phyloP scores from a whole-genome alignment of 2,329 filamentous ascomycete genomes.

The Hypoxylon sp. region DNA sequence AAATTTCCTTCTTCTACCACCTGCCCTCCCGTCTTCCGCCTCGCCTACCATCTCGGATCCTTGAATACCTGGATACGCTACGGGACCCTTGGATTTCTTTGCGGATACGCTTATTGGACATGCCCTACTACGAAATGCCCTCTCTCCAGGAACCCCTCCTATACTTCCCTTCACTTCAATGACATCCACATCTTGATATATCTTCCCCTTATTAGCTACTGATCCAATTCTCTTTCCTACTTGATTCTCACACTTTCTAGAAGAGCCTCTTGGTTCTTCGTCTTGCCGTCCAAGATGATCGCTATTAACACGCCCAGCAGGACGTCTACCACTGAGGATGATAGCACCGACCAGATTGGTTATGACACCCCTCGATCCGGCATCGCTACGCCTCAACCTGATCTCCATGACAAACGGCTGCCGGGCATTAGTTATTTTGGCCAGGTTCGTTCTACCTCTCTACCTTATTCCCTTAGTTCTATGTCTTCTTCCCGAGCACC shows the following conservation, averaged over 20 bases:
- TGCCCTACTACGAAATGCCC: conserved; percentile 38
- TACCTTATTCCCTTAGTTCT: conserved; percentile 63
- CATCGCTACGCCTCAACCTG: conserved; percentile 92
- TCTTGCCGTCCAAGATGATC: conserved; percentile 50
- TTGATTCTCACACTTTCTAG: conserved; percentile 14
- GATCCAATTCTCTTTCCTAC: not conserved
- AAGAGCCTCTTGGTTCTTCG: conserved; percentile 26
- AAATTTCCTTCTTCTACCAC: conserved; percentile 48
- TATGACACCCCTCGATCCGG: conserved; percentile 91
- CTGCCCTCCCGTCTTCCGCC: conserved; percentile 43
- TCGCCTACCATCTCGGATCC: conserved; percentile 37
- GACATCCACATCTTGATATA: conserved; percentile 26
- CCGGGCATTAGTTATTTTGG: conserved; percentile 98
- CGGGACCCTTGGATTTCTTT: conserved; percentile 35
- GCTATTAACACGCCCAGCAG: conserved; percentile 69
- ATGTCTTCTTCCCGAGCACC: conserved; percentile 59
- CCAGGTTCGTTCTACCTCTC: conserved; percentile 96
- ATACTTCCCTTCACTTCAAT: conserved; percentile 28
- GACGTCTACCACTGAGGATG: conserved; percentile 74
- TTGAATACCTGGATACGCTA: conserved; percentile 34
- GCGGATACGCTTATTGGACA: conserved; percentile 35
- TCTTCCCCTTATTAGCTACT: conserved; percentile 6
- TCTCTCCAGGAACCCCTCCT: conserved; percentile 29
- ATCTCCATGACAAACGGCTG: conserved; percentile 93
- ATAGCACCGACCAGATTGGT: conserved; percentile 82